Evolutionary conservation across 2,329 filamentous ascomycete genomes (phyloP).

Genomic region (Phialophora tarda): DNA sequence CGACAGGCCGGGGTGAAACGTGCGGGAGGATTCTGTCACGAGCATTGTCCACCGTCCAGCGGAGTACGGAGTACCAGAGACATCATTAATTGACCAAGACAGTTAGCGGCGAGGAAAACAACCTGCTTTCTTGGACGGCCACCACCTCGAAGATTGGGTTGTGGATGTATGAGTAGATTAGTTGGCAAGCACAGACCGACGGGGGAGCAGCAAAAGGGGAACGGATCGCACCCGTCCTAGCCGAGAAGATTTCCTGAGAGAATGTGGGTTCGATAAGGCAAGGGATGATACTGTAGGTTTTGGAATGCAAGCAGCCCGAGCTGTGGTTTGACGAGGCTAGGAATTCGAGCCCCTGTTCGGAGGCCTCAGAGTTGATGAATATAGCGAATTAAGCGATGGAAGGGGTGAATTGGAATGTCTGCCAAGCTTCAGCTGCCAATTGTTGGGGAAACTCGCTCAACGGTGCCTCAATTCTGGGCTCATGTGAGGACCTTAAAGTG

Average conservation of each 20-base stretch:
- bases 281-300: not conserved
- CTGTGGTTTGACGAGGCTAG: not conserved
- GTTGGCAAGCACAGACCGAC: not conserved
- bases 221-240: constrained; percentile 7
- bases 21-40: not conserved
- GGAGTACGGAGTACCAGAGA: not conserved
- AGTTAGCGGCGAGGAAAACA: no score
- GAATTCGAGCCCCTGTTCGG: not conserved
- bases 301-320: not conserved
- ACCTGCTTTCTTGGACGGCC: not conserved
- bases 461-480: not conserved
- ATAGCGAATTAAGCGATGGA: not conserved
- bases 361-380: not conserved
- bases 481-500: constrained; percentile 16
- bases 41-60: not conserved
- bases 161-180: not conserved
- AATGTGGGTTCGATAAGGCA: not conserved
- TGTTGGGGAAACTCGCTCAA: not conserved
- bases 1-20: not conserved
- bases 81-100: no score
- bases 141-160: not conserved
- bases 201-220: not conserved
- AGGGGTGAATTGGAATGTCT: not conserved
- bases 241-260: constrained; percentile 4
- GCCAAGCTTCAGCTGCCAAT: not conserved